Evolutionary conservation across 176 grass and related monocot genomes (phyloP), one percentile per base, ranked within the genome.

Genomic region (Oryza punctata): DNA sequence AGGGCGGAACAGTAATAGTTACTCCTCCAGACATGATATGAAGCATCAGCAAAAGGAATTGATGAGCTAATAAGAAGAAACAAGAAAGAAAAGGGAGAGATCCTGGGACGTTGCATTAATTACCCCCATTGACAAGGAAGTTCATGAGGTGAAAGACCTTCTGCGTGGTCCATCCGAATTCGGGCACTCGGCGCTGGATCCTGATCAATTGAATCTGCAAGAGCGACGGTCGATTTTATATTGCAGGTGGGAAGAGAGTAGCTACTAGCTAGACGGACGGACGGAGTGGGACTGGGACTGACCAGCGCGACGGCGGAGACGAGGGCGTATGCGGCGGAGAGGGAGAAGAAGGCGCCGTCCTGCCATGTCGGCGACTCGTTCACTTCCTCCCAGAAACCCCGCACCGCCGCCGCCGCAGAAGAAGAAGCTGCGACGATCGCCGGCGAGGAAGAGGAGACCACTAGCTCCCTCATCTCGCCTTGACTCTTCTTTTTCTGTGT

Each of bases 101-200:
- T 47, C 14, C 3, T 19, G 4, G 15, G 4, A 54, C 1, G 15
- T 41, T 43, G 29, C 16, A 25, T 89, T 88, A 98, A 25, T 89
- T 88, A 98, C 96, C 93, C 43, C 93, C 96, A 84, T 99, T 95
- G 72, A 96, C 91, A 47, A 99, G 71, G 82, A 96, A 99, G 91
- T 99, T 99, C 93, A 96, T 99, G 74, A 99, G 88, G 92, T 99
- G 96, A 86, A 99, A 99, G 38, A 99, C 89, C 78, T 99, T 99
- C 83, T 99, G 93, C 45, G 93, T 99, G 40, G 93, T 99, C 96
- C 96, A 99, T 60, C 91, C 96, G 87, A 90, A 96, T 79, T 99
- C 91, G 78, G 96, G 93, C 81, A 99, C 96, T 46, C 93, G 69
- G 24, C 67, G 71, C 76, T 96, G 89, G 79, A 99, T 99, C 84